These are phyloP conservation scores for Penicillium simplicissimum DNA, from an alignment of 495 filamentous ascomycete genomes.

Conservation along the genomic window DNA sequence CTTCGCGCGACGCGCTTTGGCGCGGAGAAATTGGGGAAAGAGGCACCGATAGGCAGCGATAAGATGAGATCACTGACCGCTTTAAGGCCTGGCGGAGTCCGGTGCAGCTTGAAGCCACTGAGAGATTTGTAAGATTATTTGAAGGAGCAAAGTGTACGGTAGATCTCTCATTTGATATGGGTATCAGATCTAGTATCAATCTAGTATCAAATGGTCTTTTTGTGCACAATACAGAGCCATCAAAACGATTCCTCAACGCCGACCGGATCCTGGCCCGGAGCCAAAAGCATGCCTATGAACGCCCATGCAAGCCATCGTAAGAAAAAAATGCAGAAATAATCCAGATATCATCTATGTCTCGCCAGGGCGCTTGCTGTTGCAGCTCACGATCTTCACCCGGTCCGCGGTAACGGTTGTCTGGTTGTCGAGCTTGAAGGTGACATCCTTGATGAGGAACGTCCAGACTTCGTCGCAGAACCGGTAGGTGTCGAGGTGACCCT, in stretches of 20 bases:
- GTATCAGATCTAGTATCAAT: slow-evolving; percentile 25
- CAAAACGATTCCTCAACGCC: slow-evolving; percentile 17
- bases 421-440: slow-evolving; percentile 95
- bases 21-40: neutral
- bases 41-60: slow-evolving; percentile 22
- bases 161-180: slow-evolving; percentile 16
- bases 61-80: slow-evolving; percentile 30
- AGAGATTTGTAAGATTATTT: neutral
- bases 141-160: neutral
- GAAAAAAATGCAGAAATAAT: slow-evolving; percentile 18
- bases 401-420: slow-evolving; percentile 64
- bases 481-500: slow-evolving; percentile 99
- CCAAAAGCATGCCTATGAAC: slow-evolving; percentile 23
- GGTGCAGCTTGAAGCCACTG: neutral
- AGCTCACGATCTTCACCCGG: slow-evolving; percentile 97
- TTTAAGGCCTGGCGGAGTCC: neutral
- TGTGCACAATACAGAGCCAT: slow-evolving; percentile 12
- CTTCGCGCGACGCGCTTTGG: neutral
- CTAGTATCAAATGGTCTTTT: slow-evolving; percentile 16
- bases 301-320: slow-evolving; percentile 13
- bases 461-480: slow-evolving; percentile 99
- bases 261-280: slow-evolving; percentile 9
- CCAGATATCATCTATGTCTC: slow-evolving; percentile 48
- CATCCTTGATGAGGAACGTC: slow-evolving; percentile 99
- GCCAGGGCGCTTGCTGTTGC: slow-evolving; percentile 82